phyloP scores from a whole-genome alignment of 1,139 yeast genomes.

The Saccharomyces pastorianus region DNA sequence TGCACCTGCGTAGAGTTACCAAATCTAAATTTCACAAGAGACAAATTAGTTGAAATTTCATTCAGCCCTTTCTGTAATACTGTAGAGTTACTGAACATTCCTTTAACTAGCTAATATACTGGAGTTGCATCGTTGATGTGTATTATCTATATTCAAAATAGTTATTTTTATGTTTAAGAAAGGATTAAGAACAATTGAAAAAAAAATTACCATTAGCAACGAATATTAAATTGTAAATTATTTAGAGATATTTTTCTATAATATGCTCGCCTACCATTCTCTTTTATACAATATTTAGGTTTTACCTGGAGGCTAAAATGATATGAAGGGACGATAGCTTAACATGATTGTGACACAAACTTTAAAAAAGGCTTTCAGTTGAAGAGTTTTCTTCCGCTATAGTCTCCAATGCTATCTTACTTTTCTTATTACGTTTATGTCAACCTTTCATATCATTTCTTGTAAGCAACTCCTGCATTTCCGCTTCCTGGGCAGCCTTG shows the following conservation, averaged over 20 bases:
- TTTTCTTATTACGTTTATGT: background rate
- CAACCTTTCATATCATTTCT: background rate
- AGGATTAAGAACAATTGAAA: background rate
- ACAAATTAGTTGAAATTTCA: conserved; percentile 78
- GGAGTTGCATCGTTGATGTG: conserved; percentile 7
- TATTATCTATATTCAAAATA: background rate
- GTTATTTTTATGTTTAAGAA: background rate
- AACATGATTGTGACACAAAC: background rate
- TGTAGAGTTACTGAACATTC: conserved; percentile 4
- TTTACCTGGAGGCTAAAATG: background rate
- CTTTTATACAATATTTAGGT: too few species aligned
- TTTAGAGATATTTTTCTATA: background rate
- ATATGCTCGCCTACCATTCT: background rate
- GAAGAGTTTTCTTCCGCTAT: background rate
- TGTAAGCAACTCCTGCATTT: background rate
- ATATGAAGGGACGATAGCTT: background rate
- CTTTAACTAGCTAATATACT: background rate
- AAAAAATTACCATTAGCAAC: background rate
- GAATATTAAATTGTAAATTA: background rate
- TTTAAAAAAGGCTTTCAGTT: background rate
- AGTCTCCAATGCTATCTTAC: background rate
- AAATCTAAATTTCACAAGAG: conserved; percentile 60
- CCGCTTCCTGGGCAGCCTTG: conserved; percentile 5
- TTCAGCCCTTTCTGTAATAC: conserved; percentile 40
- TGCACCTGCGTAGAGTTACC: conserved; percentile 85